Conservation (phyloP, 495 filamentous ascomycete genomes). For the Penicillium tannophilum region DNA sequence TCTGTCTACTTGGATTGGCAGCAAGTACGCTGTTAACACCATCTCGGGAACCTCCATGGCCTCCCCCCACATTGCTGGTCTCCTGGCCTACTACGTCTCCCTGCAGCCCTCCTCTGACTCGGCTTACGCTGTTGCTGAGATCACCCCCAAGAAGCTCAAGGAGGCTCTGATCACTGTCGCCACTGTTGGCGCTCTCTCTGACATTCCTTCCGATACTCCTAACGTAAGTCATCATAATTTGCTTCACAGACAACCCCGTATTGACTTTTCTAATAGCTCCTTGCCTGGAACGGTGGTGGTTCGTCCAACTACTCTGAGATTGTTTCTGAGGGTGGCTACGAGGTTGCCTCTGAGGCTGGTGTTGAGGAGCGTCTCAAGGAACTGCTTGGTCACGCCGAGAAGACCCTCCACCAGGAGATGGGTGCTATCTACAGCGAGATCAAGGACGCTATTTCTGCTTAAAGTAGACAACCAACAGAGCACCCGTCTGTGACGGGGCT, state of each 20-base stretch:
- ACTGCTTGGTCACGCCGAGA: constrained; percentile 40
- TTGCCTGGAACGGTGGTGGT: constrained; percentile 99
- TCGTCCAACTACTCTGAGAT: constrained; percentile 88
- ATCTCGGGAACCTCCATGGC: constrained; percentile 99
- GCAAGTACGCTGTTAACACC: constrained; percentile 90
- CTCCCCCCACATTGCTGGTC: constrained; percentile 93
- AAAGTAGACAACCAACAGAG: constrained; percentile 28
- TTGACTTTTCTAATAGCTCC: constrained; percentile 61
- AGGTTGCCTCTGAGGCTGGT: constrained; percentile 24
- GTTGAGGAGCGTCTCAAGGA: constrained; percentile 35
- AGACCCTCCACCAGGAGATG: constrained; percentile 39
- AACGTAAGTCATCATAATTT: constrained; percentile 57
- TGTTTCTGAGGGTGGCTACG: constrained; percentile 62
- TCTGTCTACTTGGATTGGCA: constrained; percentile 95
- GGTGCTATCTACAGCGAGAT: constrained; percentile 52
- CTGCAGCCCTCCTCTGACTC: constrained; percentile 89
- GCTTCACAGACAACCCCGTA: constrained; percentile 1
- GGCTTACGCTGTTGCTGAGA: constrained; percentile 81
- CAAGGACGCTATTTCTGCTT: constrained; percentile 44
- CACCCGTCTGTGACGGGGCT: constrained; percentile 25
- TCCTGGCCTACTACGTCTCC: constrained; percentile 96
- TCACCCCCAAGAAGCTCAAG: constrained; percentile 96
- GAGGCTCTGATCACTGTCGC: constrained; percentile 79
- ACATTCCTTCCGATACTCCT: constrained; percentile 82
- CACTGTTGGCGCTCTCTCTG: constrained; percentile 75